Percentiles rank a stretch among this genome's conserved stretches.
Evolutionary conservation across 2,329 filamentous ascomycete species (phyloP).

Genomic region (Xylaria sp.): DNA sequence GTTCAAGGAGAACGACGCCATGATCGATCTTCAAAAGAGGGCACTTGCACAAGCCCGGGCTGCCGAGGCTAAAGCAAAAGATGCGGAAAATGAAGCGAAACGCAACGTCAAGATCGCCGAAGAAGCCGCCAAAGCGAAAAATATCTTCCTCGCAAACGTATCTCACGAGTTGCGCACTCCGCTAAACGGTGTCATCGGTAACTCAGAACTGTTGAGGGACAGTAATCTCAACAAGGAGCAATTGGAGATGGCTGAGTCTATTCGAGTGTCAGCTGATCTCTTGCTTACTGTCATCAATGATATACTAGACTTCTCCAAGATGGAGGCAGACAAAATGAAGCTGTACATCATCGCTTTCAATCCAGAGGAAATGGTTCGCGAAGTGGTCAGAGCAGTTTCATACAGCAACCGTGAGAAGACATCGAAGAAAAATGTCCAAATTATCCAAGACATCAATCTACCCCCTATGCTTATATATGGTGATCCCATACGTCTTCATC

Average conservation of each 20-base stretch:
- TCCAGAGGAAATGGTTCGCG: slow-evolving; percentile 69
- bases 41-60: slow-evolving; percentile 74
- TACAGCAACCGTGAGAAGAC: slow-evolving; percentile 70
- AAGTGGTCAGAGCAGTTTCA: slow-evolving; percentile 69
- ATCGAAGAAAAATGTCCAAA: slow-evolving; percentile 66
- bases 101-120: slow-evolving; percentile 82
- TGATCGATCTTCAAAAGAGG: slow-evolving; percentile 78
- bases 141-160: slow-evolving; percentile 80
- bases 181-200: slow-evolving; percentile 87
- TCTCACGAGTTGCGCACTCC: slow-evolving; percentile 83
- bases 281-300: slow-evolving; percentile 94
- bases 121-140: slow-evolving; percentile 82
- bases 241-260: slow-evolving; percentile 85
- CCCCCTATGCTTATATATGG: slow-evolving; percentile 76
- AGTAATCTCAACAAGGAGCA: slow-evolving; percentile 77
- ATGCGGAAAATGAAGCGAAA: slow-evolving; percentile 76
- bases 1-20: slow-evolving; percentile 76
- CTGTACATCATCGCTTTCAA: slow-evolving; percentile 75
- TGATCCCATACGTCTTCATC: slow-evolving; percentile 69
- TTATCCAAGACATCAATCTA: slow-evolving; percentile 72
- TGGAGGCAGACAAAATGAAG: slow-evolving; percentile 87
- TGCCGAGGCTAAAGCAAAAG: slow-evolving; percentile 77
- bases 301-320: slow-evolving; percentile 93
- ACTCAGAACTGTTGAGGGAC: slow-evolving; percentile 81
- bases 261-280: slow-evolving; percentile 83